Base-by-base conservation (phyloP, 345 rosid genomes). In the Populus deltoides region DNA sequence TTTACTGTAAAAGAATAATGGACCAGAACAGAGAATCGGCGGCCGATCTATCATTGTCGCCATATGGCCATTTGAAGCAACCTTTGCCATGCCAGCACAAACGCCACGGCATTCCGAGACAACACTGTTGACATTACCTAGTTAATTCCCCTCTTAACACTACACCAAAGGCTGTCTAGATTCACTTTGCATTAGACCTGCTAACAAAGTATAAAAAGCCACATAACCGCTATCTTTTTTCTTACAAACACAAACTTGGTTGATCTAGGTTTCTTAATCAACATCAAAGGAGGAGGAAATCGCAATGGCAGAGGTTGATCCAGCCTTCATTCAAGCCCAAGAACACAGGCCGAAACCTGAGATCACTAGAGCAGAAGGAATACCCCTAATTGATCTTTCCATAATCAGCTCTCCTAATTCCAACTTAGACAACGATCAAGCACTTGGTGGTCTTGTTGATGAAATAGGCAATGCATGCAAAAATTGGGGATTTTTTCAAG, bases 401-500 rank as follows among this genome's bases (percentile, higher is more conserved):
- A n/a, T 15, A 11, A 24, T 68, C 2, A 63, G 20, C 25, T 47
- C 70, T 33, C 29, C 79, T 33, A 31, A 68, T 7, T 71, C 53
- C 8, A 9, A 4, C 11, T 4, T 17, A 20, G 5, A 45, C 5
- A 11, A 39, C 72, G 22, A 66, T 0, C 38, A 11, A 3, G 68
- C 68, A 29, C 55, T 75, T 4, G 82, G 77, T 7, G 78, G 4
- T 22, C 81, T 83, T 29, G 82, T 86, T 31, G 62, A 51, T 15
- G 77, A 85, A 15, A 70, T 88, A 9, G 80, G 86, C 8, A 55
- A 67, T 7, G 88, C 91, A 15, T 85, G 87, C 83, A 76, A 74
- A 80, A 57, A 82, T 7, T 88, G 88, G 89, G 88, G 87, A 0
- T 82, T 86, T 66, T 86, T 88, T 66, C 86, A 80, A 18, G 86